Evolutionary conservation across 2,329 filamentous ascomycete genomes (phyloP).

Genomic region (Alternaria solani): DNA sequence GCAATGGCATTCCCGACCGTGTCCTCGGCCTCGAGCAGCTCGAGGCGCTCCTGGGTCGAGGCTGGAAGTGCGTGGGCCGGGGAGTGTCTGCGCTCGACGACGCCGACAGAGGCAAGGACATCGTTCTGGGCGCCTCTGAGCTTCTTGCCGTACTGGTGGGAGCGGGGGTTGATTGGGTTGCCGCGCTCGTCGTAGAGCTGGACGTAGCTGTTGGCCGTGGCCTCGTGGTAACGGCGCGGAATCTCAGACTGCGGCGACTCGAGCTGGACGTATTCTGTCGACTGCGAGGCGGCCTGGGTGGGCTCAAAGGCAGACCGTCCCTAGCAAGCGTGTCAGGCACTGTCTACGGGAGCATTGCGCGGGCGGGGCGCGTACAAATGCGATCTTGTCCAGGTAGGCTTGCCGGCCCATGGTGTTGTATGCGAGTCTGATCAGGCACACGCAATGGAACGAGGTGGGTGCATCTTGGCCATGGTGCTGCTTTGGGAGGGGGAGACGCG

Average conservation of each 20-base stretch:
- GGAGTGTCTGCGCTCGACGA: constrained; percentile 52
- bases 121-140: constrained; percentile 58
- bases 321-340: constrained; percentile 36
- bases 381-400: constrained; percentile 50
- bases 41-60: constrained; percentile 38
- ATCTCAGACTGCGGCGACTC: constrained; percentile 35
- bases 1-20: constrained; percentile 37
- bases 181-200: constrained; percentile 58
- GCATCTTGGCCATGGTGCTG: not conserved
- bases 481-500: constrained; percentile 12
- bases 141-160: constrained; percentile 50
- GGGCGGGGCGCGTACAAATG: constrained; percentile 39
- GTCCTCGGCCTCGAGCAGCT: constrained; percentile 43
- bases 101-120: constrained; percentile 57
- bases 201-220: constrained; percentile 36
- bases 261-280: constrained; percentile 41
- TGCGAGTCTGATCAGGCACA: not conserved
- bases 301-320: constrained; percentile 54
- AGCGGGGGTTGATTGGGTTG: constrained; percentile 53
- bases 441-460: not conserved
- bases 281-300: constrained; percentile 31
- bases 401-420: constrained; percentile 44
- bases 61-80: constrained; percentile 38
- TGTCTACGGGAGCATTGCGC: not conserved
- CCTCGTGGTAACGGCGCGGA: constrained; percentile 31